Base-by-base conservation (phyloP, 352 stramenopile genomes). In the Globisporangium iwayamae region DNA sequence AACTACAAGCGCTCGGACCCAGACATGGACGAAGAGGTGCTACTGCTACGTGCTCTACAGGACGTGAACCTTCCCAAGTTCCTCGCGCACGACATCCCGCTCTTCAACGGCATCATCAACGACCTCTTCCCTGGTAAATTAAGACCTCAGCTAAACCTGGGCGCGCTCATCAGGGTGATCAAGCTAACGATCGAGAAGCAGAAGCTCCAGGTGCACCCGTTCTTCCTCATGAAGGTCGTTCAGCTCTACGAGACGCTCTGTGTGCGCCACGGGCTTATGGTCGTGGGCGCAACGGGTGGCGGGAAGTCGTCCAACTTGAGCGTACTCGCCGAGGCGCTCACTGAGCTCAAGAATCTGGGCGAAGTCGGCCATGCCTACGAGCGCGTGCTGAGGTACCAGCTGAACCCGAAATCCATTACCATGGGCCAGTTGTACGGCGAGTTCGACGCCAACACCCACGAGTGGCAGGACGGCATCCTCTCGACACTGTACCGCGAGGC, bases 61-160 rank as follows among this genome's bases (percentile, higher is more conserved):
- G 94, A 98, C 61, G 94, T 98, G 2, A 98, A 98, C 65, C 62
- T 98, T 25, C 95, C 95, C 1, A 98, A 98, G 69, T 98, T 98
- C 65, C 75, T 98, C 18, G 93, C 93, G 0, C 93, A 98, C 54
- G 95, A 98, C 59, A 89, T 98, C 11, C 95, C 95, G 22, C 72
- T 98, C 9, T 98, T 98, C 69, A 90, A 89, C 8, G 95, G 91
- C 51, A 98, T 98, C 64, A 90, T 98, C 59, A 94, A 86, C 45
- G 95, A 98, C 65, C 65, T 98, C 7, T 98, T 98, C 63, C 95
- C 95, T 0, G 91, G 93, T 1, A 96, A 97, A 63, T 73, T 77
- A 13, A 76, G 89, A 0, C 92, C 93, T 2, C 76, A 96, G 7
- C 88, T 98, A 25, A 96, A 98, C 62, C 89, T 98, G 48, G 95